Evolutionary conservation across 352 stramenopile species (phyloP).

Genomic region (Phytophthora citricola): DNA sequence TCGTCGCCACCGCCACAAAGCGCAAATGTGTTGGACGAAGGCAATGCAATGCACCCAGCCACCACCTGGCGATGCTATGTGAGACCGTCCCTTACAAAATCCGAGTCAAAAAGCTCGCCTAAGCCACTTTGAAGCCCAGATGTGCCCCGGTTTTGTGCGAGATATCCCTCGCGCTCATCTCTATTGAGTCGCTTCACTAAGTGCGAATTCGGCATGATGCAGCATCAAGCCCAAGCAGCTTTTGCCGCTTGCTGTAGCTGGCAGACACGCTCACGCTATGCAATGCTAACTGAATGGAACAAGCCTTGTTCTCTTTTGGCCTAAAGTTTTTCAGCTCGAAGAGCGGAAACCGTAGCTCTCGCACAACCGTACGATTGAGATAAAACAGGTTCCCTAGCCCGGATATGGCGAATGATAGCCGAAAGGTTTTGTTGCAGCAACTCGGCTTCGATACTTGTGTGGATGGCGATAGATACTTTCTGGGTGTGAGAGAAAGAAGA

Average conservation of each 20-base stretch:
- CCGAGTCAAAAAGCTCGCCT: conserved; percentile 12
- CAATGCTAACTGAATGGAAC: neutral
- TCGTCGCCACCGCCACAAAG: conserved; percentile 26
- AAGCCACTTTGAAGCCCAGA: conserved; percentile 10
- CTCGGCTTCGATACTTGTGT: conserved; percentile 19
- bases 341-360: conserved; percentile 15
- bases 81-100: conserved; percentile 30
- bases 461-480: neutral
- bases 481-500: conserved; percentile 4
- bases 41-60: conserved; percentile 29
- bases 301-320: too few species aligned
- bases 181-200: conserved; percentile 9
- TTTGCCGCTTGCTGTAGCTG: neutral
- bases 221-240: neutral
- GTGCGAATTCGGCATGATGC: neutral
- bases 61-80: conserved; percentile 24
- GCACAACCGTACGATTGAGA: conserved; percentile 15
- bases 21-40: conserved; percentile 41
- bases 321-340: neutral
- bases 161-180: conserved; percentile 27
- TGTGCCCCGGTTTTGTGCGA: conserved; percentile 30
- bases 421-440: conserved; percentile 5
- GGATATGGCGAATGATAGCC: conserved; percentile 20
- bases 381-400: conserved; percentile 22
- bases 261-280: neutral